Evolutionary conservation across 2,329 filamentous ascomycete species (phyloP).

Genomic region (Macrophomina pseudophaseolina): DNA sequence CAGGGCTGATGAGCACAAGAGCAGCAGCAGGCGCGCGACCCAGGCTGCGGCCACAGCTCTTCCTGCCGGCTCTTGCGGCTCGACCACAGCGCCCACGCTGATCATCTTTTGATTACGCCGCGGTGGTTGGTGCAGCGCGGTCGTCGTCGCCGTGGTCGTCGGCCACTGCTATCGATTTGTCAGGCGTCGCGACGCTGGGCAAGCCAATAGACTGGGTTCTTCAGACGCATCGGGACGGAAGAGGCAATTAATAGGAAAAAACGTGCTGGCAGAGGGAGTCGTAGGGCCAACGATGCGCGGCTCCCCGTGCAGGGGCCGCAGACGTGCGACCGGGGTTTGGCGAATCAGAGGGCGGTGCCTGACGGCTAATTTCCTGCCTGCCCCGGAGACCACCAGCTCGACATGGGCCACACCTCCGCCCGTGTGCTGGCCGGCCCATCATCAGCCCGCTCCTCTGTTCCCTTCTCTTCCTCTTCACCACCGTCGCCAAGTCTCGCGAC

Average conservation of each 20-base stretch:
- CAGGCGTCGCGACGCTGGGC: no score
- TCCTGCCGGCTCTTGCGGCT: conserved; percentile 10
- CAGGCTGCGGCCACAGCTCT: conserved; percentile 2
- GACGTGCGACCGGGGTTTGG: conserved; percentile 1
- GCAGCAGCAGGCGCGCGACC: neutral
- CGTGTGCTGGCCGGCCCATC: conserved; percentile 9
- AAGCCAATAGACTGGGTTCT: neutral
- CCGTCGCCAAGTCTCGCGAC: conserved; percentile 25
- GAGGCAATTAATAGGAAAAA: neutral
- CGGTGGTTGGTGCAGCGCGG: neutral
- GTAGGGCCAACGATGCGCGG: conserved; percentile 1
- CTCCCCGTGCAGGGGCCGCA: neutral
- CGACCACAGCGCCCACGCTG: conserved; percentile 8
- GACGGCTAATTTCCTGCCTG: conserved; percentile 6
- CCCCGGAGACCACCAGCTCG: conserved; percentile 8
- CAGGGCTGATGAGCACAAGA: conserved; percentile 13
- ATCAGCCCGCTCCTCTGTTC: conserved; percentile 1
- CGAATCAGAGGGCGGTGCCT: conserved; percentile 12
- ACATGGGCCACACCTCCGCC: neutral
- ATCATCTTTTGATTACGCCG: conserved; percentile 19
- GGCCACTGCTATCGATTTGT: neutral
- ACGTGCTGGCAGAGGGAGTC: neutral
- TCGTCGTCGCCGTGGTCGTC: neutral
- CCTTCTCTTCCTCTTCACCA: conserved; percentile 22
- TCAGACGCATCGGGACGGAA: neutral